A percentile compares a stretch with the other conserved stretches of the same genome.
phyloP scores from a whole-genome alignment of 208 protist genomes.

The Porcisia deanei region DNA sequence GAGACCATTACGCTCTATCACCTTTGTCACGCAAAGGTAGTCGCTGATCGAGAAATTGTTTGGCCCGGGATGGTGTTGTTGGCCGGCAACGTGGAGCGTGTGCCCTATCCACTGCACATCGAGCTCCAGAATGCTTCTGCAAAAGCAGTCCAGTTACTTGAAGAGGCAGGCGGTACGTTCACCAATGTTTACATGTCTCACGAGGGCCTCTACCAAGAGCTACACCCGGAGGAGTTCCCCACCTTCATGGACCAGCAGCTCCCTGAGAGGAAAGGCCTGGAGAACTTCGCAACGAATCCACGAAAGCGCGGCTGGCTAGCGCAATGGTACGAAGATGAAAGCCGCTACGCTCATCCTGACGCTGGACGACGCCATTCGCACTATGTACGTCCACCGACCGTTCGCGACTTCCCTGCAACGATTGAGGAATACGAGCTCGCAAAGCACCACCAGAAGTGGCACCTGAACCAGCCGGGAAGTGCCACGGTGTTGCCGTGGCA shows the following conservation, averaged over 20 bases:
- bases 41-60: constrained; percentile 74
- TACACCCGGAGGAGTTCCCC: constrained; percentile 88
- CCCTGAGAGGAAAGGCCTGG: constrained; percentile 78
- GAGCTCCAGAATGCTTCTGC: constrained; percentile 90
- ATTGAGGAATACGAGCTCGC: constrained; percentile 88
- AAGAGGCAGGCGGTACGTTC: constrained; percentile 88
- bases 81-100: constrained; percentile 53
- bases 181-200: constrained; percentile 89
- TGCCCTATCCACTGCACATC: constrained; percentile 86
- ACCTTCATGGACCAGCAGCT: constrained; percentile 83
- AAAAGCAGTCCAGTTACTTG: constrained; percentile 79
- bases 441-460: constrained; percentile 94
- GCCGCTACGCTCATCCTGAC: constrained; percentile 85
- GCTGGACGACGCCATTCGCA: constrained; percentile 78
- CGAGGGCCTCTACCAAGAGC: constrained; percentile 88
- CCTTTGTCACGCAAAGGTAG: constrained; percentile 68
- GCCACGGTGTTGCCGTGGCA: constrained; percentile 90
- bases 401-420: constrained; percentile 86
- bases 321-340: constrained; percentile 89
- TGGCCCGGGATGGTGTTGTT: constrained; percentile 90
- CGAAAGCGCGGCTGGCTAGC: constrained; percentile 81
- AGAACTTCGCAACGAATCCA: constrained; percentile 73
- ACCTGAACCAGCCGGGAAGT: constrained; percentile 87
- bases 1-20: constrained; percentile 90
- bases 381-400: constrained; percentile 76